Evolutionary conservation across 1,284 basidiomycete species (phyloP).

Genomic region (Apiotrichum siamense): DNA sequence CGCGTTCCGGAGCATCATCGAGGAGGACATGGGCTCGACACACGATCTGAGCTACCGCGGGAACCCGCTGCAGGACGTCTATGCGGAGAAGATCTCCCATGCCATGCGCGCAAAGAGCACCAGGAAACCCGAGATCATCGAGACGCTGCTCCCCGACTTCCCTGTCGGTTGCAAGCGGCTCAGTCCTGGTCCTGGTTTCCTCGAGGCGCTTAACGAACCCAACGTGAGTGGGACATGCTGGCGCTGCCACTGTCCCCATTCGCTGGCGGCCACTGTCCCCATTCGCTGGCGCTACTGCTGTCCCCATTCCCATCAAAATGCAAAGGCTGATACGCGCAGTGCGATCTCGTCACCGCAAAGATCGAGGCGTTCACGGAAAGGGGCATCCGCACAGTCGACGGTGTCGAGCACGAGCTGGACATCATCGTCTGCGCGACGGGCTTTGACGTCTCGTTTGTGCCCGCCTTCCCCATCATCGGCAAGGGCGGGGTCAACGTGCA

Average conservation of each 20-base stretch:
- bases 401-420: constrained; percentile 25
- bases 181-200: constrained; percentile 40
- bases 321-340: not conserved
- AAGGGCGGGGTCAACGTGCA: constrained; percentile 26
- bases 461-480: constrained; percentile 27
- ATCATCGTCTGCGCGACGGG: constrained; percentile 30
- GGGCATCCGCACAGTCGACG: constrained; percentile 22
- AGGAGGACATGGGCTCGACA: constrained; percentile 12
- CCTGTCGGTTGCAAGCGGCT: constrained; percentile 36
- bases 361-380: constrained; percentile 20
- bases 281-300: not conserved
- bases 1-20: constrained; percentile 20
- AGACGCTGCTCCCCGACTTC: constrained; percentile 22
- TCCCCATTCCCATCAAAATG: not conserved
- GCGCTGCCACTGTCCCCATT: no score
- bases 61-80: constrained; percentile 5
- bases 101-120: constrained; percentile 15
- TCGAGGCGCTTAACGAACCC: constrained; percentile 33
- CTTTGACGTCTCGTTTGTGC: constrained; percentile 30
- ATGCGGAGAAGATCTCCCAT: not conserved
- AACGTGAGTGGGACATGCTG: constrained; percentile 20
- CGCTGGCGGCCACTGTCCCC: no score
- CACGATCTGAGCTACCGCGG: constrained; percentile 6
- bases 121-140: constrained; percentile 16
- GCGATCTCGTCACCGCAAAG: constrained; percentile 17